Evolutionary conservation across 2,329 filamentous ascomycete species (phyloP).

Genomic region (Talaromyces rugulosus): DNA sequence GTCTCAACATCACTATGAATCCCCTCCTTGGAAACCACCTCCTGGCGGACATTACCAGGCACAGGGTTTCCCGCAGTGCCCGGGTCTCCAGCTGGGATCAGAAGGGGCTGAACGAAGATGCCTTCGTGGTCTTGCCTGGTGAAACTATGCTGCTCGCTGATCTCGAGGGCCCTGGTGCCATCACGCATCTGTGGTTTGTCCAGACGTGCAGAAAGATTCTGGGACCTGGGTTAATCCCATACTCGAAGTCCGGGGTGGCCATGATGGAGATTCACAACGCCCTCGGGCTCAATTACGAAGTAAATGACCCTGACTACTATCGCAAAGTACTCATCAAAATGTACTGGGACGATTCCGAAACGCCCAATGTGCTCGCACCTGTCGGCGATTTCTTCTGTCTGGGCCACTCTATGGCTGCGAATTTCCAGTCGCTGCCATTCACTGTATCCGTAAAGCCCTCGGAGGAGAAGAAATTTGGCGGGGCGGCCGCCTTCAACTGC

Average conservation of each 20-base stretch:
- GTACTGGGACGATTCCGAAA: slow-evolving; percentile 32
- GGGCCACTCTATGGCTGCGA: slow-evolving; percentile 29
- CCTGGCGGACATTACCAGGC: not conserved
- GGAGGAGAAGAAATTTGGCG: slow-evolving; percentile 32
- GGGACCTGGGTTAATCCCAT: slow-evolving; percentile 30
- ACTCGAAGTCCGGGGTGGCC: slow-evolving; percentile 31
- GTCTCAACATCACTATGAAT: not conserved
- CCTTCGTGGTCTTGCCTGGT: slow-evolving; percentile 28
- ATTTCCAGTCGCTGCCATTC: slow-evolving; percentile 32
- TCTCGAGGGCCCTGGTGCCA: slow-evolving; percentile 29
- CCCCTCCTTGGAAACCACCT: not conserved
- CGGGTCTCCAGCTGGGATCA: slow-evolving; percentile 30
- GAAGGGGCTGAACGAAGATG: slow-evolving; percentile 28
- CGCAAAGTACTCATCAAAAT: slow-evolving; percentile 33
- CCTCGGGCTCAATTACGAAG: slow-evolving; percentile 29
- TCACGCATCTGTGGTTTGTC: slow-evolving; percentile 22
- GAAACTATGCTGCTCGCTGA: slow-evolving; percentile 27
- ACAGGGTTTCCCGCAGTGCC: slow-evolving; percentile 19
- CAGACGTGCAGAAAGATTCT: slow-evolving; percentile 32
- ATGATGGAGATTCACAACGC: slow-evolving; percentile 33
- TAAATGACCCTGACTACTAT: slow-evolving; percentile 33
- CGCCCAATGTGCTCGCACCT: slow-evolving; percentile 27
- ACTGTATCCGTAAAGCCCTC: slow-evolving; percentile 30
- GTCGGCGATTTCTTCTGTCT: slow-evolving; percentile 32
- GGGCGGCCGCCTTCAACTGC: slow-evolving; percentile 31